These are phyloP conservation scores for Aspergillus sp. DNA, from an alignment of 2,329 filamentous ascomycete species.

Conservation along the genomic window DNA sequence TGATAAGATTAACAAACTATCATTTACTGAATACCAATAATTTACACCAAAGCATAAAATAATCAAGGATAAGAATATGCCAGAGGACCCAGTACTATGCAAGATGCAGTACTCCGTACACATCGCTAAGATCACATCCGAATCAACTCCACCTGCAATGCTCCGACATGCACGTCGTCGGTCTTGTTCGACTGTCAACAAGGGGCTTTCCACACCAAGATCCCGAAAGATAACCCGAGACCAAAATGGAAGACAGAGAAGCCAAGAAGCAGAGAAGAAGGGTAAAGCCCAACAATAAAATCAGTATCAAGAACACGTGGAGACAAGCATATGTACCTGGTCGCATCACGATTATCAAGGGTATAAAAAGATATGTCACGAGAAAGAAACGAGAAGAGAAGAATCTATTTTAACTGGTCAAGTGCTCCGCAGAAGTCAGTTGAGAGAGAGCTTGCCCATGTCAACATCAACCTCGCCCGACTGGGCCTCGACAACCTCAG, in stretches of 20 bases:
- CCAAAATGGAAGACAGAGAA: not conserved
- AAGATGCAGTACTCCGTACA: constrained; percentile 12
- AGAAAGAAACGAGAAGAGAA: constrained; percentile 16
- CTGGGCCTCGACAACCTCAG: constrained; percentile 41
- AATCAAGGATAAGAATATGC: not conserved
- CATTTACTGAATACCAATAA: not conserved
- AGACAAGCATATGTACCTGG: constrained; percentile 9
- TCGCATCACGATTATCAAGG: constrained; percentile 18
- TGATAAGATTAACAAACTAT: not conserved
- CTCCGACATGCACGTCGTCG: constrained; percentile 12
- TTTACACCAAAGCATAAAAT: not conserved
- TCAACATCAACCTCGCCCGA: constrained; percentile 28
- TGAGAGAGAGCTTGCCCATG: constrained; percentile 27
- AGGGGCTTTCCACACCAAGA: constrained; percentile 5
- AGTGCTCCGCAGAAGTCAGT: constrained; percentile 14
- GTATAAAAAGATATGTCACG: constrained; percentile 22
- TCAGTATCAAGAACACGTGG: constrained; percentile 5
- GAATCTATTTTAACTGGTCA: constrained; percentile 8
- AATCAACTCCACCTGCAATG: constrained; percentile 16
- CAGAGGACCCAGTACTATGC: constrained; percentile 10
- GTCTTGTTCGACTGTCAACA: constrained; percentile 12
- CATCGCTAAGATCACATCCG: constrained; percentile 12
- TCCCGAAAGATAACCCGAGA: not conserved
- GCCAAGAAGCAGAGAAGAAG: constrained; percentile 1
- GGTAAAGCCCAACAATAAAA: constrained; percentile 11